Percentiles rank a stretch among this genome's conserved stretches.
phyloP scores from a whole-genome alignment of 148 eudicot genomes.

The Camellia granthamiana region DNA sequence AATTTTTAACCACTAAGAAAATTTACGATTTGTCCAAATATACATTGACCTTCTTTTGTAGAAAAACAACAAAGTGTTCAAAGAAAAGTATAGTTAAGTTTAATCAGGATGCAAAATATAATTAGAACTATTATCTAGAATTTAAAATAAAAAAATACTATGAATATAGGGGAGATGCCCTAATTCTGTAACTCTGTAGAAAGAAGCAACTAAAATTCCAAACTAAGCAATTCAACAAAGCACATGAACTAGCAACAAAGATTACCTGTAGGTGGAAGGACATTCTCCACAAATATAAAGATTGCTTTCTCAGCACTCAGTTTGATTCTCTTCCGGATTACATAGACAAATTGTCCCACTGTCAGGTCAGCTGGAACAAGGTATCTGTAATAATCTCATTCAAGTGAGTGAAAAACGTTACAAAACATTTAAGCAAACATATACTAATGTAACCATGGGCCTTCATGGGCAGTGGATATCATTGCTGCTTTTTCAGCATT shows the following conservation, averaged over 20 bases:
- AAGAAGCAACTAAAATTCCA: neutral
- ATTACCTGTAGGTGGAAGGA: conserved; percentile 42
- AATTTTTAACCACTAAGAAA: neutral
- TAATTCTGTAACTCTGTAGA: neutral
- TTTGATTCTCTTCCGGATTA: conserved; percentile 43
- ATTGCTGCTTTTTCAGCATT: neutral
- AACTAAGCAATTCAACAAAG: neutral
- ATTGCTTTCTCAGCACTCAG: conserved; percentile 45
- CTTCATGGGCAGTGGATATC: neutral
- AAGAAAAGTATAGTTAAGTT: neutral
- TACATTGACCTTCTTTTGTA: neutral
- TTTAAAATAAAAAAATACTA: neutral
- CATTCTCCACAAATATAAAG: conserved; percentile 44
- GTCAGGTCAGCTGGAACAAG: conserved; percentile 45
- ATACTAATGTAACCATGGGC: neutral
- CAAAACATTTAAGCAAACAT: neutral
- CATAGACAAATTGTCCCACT: conserved; percentile 45
- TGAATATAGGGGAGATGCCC: neutral
- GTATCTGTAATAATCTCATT: conserved; percentile 24
- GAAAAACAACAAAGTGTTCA: neutral
- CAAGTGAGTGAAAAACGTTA: neutral
- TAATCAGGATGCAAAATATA: neutral
- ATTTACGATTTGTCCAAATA: neutral
- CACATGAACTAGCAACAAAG: neutral
- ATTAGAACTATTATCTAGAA: neutral